Evolutionary conservation across 139 green algal genomes (phyloP), one percentile per base, ranked within the genome.

Genomic region (Ulvella scutata): DNA sequence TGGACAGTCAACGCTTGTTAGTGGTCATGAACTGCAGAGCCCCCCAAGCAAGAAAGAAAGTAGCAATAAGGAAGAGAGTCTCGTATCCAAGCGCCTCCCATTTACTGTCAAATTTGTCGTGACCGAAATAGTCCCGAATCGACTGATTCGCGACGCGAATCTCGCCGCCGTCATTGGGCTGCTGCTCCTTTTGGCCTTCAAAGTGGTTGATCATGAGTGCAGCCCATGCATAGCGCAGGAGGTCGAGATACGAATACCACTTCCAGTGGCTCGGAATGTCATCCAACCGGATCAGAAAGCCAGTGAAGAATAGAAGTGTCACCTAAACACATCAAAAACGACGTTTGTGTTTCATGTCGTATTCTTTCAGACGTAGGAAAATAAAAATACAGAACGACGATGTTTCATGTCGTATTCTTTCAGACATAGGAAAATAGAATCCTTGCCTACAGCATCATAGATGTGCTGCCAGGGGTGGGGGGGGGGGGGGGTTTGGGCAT

Each of bases 141-240:
- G 74, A 81, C 76, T 62, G 34, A 17, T 75, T 79, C 61, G 72
- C 3, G 28, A 73, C 37, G 33, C 59, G 7, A 31, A 31, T 20
- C 13, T 4, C 37, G 37, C 4, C 0, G 35, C 61, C 61, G 38
- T 40, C 0, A 3, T 23, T 10, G 10, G 3, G 29, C 43, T 21
- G 2, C 35, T 33, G 1, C 1, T 40, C 28, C 31, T 43, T 76
- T 34, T 73, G 23, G 67, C 67, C 31, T 21, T n/a, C 13, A 37
- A 75, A 90, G 40, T 88, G 80, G 78, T 90, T 90, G 43, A 84
- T 76, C 85, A 92, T 92, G 23, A 86, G 23, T 0, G 84, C 76
- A 9, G 77, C 80, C 77, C 82, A 89, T 17, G 76, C 74, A 44
- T 88, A 87, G 79, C 81, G 79, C 75, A 89, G 78, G 78, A 87